Evolutionary conservation across 768 basidiomycete genomes (phyloP), one percentile per base, ranked within the genome.

Genomic region (Hysterangium stoloniferum): DNA sequence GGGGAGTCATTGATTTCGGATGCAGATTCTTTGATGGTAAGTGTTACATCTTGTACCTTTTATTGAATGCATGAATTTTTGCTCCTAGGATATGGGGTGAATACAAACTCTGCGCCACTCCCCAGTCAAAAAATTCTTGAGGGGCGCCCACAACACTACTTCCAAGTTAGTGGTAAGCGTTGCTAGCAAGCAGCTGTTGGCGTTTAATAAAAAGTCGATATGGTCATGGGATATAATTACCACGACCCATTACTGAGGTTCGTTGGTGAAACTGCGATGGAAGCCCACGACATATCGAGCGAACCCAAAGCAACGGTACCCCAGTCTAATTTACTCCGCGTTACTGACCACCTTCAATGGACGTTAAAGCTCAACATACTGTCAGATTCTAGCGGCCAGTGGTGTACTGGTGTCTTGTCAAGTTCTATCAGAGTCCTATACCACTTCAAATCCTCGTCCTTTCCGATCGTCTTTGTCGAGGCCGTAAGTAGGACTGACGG

Each of bases 101-200:
- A 17, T n/a, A n/a, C 64, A 42, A 57, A 80, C 87, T 63, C 75
- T 80, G 6, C 57, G 52, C 88, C 87, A 90, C 68, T 85, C 78
- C 40, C 87, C 86, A 54, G 75, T 83, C 20, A 88, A 59, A 54
- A 74, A 74, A 58, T 89, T 84, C 58, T 84, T 84, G 1, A 66
- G 64, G 2, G 85, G 73, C 8, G 66, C 68, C 84, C 82, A 90
- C 11, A 90, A 66, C 12, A 76, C 73, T 22, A 88, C 63, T 62
- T 90, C 85, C 74, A 84, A 73, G 56, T 89, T 89, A 13, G 85
- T 82, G 52, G 75, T 86, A 52, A 89, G 68, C 17, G 79, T 69
- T 2, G 78, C 84, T 44, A 87, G 60, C 22, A 88, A 63, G 56
- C 85, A 87, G 48, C 86, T 89, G 53, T n/a, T 20, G 6, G 33